Base-by-base conservation (phyloP, 2,329 filamentous ascomycete species). In the Didymella pinodella region DNA sequence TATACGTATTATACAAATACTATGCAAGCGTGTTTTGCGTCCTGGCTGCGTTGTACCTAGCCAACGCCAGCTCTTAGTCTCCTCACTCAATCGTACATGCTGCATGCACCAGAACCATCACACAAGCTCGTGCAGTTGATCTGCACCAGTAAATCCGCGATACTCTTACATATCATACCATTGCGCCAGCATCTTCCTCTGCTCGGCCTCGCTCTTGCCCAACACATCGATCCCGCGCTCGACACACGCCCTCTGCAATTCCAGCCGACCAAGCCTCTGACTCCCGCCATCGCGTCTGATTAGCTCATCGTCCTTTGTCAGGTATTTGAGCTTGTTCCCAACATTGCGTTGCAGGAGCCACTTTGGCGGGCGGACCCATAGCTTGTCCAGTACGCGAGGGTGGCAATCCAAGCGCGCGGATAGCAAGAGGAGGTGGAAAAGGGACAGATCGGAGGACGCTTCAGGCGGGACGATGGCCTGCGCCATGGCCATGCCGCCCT, bases 291-390 rank as follows among this genome's bases (percentile, higher is more conserved):
- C 84, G 36, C 82, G 79, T 18, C 82, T 69, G 47, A 97, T 84
- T 74, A 94, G 79, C 63, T 71, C 77, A 77, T 96, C 92, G 77
- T 97, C 93, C 36, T 83, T 78, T 45, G 83, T 83, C 62, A 97
- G 74, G 71, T 90, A 91, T 40, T 82, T 78, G 65, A 92, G 78
- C 62, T 84, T 81, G 66, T 79, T 78, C 49, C 69, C 66, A 41
- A 92, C 79, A 62, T 83, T 82, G 51, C 80, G 75, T 56, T 80
- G 76, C 75, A 92, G 82, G 66, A 90, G 74, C 7, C 76, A 76
- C 78, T 83, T 54, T 72, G 65, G 52, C 67, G 77, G 61, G 68
- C 74, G 80, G 22, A 78, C 68, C 38, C 38, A 29, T 75, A 81
- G 38, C 81, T 64, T 64, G 70, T 80, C 71, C 60, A 70, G 85